Percentiles rank a stretch among this genome's conserved stretches.
phyloP scores from a whole-genome alignment of 2,329 filamentous ascomycete species.

The Ophiostoma piceae region DNA sequence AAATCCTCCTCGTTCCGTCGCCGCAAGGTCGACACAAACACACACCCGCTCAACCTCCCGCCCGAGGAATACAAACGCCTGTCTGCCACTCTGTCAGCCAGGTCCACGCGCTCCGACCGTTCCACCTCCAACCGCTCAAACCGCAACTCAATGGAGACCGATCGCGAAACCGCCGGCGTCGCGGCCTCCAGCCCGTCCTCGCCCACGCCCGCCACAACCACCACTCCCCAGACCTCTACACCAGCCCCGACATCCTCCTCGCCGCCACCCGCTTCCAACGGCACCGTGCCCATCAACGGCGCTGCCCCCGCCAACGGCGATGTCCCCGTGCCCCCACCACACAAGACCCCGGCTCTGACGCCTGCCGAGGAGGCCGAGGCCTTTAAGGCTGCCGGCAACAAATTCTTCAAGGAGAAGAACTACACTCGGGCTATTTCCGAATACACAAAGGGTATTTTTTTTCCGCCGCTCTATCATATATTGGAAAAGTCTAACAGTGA shows the following conservation, averaged over 20 bases:
- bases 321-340: slow-evolving; percentile 64
- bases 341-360: slow-evolving; percentile 59
- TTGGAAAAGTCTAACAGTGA: not conserved
- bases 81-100: slow-evolving; percentile 39
- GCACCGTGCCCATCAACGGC: slow-evolving; percentile 46
- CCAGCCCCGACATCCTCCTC: not conserved
- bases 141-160: slow-evolving; percentile 69
- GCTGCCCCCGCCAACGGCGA: slow-evolving; percentile 35
- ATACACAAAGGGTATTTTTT: slow-evolving; percentile 78
- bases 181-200: slow-evolving; percentile 35
- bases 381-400: slow-evolving; percentile 90
- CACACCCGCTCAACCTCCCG: slow-evolving; percentile 83
- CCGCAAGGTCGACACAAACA: slow-evolving; percentile 59
- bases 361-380: slow-evolving; percentile 75
- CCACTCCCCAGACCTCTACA: slow-evolving; percentile 6
- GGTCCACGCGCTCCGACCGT: slow-evolving; percentile 54
- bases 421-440: slow-evolving; percentile 83
- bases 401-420: slow-evolving; percentile 92
- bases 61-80: slow-evolving; percentile 80
- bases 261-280: slow-evolving; percentile 17
- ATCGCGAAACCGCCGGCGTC: slow-evolving; percentile 53
- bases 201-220: slow-evolving; percentile 30
- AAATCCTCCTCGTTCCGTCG: slow-evolving; percentile 42
- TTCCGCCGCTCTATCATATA: not conserved
- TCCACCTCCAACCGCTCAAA: slow-evolving; percentile 43